Evolutionary conservation across 1,284 basidiomycete genomes (phyloP).

Genomic region (Rhodotorula sp.): DNA sequence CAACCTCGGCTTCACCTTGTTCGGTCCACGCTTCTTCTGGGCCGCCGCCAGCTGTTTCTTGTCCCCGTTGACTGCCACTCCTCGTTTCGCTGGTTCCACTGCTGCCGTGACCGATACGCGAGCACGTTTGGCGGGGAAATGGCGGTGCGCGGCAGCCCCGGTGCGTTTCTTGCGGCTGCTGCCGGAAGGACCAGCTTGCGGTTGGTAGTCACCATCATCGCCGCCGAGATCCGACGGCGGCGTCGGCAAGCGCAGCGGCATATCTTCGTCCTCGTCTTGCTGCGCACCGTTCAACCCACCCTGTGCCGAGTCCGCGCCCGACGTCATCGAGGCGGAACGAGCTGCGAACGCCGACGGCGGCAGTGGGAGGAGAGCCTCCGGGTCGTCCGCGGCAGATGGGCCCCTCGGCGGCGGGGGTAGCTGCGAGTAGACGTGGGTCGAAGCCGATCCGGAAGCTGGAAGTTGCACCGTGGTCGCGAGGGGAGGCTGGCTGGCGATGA

Average conservation of each 20-base stretch:
- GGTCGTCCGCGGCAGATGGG: not conserved
- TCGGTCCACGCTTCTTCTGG: not conserved
- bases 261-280: not conserved
- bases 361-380: not conserved
- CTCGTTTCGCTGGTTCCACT: not conserved
- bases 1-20: conserved; percentile 4
- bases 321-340: too few species aligned
- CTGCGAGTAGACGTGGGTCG: not conserved
- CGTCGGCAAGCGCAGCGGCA: not conserved
- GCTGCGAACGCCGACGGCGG: not conserved
- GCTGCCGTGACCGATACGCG: not conserved
- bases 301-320: too few species aligned
- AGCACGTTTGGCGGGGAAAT: not conserved
- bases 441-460: not conserved
- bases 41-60: not conserved
- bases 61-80: not conserved
- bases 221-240: not conserved
- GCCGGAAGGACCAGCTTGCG: not conserved
- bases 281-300: too few species aligned
- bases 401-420: not conserved
- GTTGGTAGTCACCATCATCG: not conserved
- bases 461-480: not conserved
- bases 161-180: not conserved
- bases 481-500: not conserved
- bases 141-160: not conserved